These are phyloP conservation scores for Flaveria trinervia DNA, from an alignment of 129 eudicot species.

Conservation along the genomic window DNA sequence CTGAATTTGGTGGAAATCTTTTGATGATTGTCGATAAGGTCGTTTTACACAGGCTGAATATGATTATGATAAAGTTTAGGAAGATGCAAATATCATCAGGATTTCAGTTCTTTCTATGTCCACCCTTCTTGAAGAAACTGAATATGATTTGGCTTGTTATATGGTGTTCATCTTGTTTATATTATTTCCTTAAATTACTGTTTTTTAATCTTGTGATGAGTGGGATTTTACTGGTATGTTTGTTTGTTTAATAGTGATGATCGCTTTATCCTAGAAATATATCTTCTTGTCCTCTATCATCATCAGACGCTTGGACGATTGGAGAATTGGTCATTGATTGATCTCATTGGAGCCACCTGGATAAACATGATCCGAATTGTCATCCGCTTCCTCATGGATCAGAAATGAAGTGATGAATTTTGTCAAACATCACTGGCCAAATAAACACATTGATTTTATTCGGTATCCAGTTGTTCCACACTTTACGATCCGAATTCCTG, in stretches of 20 bases:
- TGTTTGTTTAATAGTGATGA: neutral
- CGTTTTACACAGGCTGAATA: neutral
- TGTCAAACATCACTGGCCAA: too few relatives aligned
- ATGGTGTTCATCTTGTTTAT: neutral
- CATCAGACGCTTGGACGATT: neutral
- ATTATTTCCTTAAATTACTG: neutral
- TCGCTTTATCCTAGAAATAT: neutral
- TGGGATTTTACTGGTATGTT: too few relatives aligned
- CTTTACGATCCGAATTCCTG: too few relatives aligned
- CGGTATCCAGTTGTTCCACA: too few relatives aligned
- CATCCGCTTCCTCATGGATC: too few relatives aligned
- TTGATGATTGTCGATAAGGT: neutral
- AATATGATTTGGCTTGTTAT: neutral
- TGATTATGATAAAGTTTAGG: neutral
- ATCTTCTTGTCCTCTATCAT: neutral
- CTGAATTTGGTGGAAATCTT: neutral
- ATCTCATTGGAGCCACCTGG: too few relatives aligned
- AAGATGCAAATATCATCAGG: slow-evolving; percentile 26
- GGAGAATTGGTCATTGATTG: too few relatives aligned
- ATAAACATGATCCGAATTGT: too few relatives aligned
- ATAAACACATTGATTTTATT: too few relatives aligned
- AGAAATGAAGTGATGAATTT: too few relatives aligned
- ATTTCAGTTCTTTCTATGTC: neutral
- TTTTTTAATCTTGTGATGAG: neutral
- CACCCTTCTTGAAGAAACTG: neutral